phyloP scores from a whole-genome alignment of 2,329 filamentous ascomycete species.

The Fusarium stilboides region DNA sequence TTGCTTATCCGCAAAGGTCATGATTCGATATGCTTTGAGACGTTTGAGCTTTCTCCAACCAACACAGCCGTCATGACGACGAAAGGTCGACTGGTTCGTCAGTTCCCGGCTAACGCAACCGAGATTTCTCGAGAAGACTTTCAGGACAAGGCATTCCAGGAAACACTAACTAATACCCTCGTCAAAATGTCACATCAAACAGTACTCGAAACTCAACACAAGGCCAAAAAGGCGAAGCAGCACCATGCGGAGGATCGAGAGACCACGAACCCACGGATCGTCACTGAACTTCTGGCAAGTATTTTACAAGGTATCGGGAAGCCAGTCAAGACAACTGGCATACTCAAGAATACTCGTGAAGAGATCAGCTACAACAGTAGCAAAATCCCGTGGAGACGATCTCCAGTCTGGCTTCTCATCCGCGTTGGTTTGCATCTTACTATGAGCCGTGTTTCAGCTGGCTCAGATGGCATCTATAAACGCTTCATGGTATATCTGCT shows the following conservation, averaged over 20 bases:
- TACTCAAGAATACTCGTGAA: slow-evolving; percentile 68
- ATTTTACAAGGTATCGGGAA: slow-evolving; percentile 58
- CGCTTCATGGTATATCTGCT: slow-evolving; percentile 37
- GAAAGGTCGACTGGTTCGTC: slow-evolving; percentile 25
- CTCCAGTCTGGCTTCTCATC: slow-evolving; percentile 69
- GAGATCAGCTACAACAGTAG: slow-evolving; percentile 62
- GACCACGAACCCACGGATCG: slow-evolving; percentile 63
- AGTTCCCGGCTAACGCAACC: slow-evolving; percentile 29
- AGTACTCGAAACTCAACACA: slow-evolving; percentile 37
- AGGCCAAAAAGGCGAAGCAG: slow-evolving; percentile 56
- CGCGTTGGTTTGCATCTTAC: slow-evolving; percentile 65
- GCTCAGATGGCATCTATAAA: slow-evolving; percentile 19
- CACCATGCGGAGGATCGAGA: slow-evolving; percentile 62
- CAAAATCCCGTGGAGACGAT: slow-evolving; percentile 62
- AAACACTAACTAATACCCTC: slow-evolving; percentile 44
- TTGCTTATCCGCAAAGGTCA: slow-evolving; percentile 19
- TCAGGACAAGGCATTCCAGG: slow-evolving; percentile 35
- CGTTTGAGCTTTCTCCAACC: slow-evolving; percentile 34
- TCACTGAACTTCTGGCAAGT: slow-evolving; percentile 64
- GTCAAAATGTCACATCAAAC: slow-evolving; percentile 52
- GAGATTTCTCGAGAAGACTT: slow-evolving; percentile 7
- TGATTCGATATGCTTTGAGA: slow-evolving; percentile 24
- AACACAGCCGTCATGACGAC: slow-evolving; percentile 20
- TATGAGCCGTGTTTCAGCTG: neutral
- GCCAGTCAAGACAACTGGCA: slow-evolving; percentile 40